Evolutionary conservation across 2,329 filamentous ascomycete species (phyloP).

Genomic region (Lachnellula hyalina): DNA sequence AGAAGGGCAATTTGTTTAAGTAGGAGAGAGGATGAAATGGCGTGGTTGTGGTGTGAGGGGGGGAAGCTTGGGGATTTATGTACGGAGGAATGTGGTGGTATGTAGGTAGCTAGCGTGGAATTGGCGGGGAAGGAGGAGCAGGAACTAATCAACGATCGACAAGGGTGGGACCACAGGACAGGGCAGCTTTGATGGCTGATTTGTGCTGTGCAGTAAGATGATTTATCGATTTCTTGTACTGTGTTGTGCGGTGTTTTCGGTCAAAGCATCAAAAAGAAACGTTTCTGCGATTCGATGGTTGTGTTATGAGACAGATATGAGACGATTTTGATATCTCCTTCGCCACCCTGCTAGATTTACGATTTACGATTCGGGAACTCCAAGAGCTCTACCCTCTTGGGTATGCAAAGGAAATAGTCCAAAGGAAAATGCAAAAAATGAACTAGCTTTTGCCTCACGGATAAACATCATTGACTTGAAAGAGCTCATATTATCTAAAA

Average conservation of each 20-base stretch:
- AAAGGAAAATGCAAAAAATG: background rate
- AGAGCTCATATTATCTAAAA: no score
- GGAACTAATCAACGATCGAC: background rate
- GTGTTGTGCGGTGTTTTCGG: background rate
- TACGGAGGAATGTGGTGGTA: background rate
- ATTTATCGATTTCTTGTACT: no score
- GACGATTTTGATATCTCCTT: constrained; percentile 6
- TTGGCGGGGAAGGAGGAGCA: background rate
- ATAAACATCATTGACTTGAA: background rate
- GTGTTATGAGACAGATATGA: constrained; percentile 3
- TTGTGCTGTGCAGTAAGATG: no score
- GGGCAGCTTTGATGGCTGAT: background rate
- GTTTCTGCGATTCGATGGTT: background rate
- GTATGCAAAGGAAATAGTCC: background rate
- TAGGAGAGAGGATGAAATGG: background rate
- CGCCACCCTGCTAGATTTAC: background rate
- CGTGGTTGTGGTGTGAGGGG: background rate
- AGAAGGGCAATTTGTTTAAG: background rate
- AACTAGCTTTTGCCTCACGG: background rate
- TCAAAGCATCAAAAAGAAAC: background rate
- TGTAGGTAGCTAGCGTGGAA: background rate
- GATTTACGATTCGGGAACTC: background rate
- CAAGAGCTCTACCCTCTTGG: background rate
- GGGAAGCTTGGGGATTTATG: background rate
- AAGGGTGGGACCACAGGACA: background rate